Evolutionary conservation across 805 yeast species (phyloP).

Genomic region (Yarrowia sp.): DNA sequence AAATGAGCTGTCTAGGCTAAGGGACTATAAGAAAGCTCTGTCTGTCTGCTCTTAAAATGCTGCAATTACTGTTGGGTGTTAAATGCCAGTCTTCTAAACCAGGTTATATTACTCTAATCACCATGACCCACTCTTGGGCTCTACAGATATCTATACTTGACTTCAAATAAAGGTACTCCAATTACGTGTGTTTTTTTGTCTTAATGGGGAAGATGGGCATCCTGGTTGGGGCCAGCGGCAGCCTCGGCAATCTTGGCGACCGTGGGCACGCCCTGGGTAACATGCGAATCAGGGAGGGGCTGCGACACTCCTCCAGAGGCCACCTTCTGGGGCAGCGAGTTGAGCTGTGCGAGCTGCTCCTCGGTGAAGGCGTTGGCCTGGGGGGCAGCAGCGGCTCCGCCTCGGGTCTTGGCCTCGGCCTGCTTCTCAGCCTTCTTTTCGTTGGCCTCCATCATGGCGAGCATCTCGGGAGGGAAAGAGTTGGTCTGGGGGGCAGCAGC

Average conservation of each 20-base stretch:
- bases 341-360: slow-evolving; percentile 22
- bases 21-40: too few relatives aligned
- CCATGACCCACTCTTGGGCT: neutral
- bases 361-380: slow-evolving; percentile 25
- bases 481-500: slow-evolving; percentile 25
- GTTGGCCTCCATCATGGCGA: slow-evolving; percentile 19
- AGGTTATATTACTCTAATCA: too few relatives aligned
- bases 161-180: slow-evolving; percentile 18
- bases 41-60: too few relatives aligned
- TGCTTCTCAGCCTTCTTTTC: slow-evolving; percentile 5
- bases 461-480: slow-evolving; percentile 23
- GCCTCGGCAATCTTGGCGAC: slow-evolving; percentile 27
- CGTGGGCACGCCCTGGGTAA: slow-evolving; percentile 21
- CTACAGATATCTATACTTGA: neutral
- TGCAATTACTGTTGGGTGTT: too few relatives aligned
- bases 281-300: slow-evolving; percentile 17
- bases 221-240: slow-evolving; percentile 20
- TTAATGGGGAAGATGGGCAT: slow-evolving; percentile 25
- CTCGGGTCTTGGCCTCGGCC: slow-evolving; percentile 4
- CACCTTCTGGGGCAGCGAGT: slow-evolving; percentile 21
- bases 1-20: too few relatives aligned
- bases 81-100: too few relatives aligned
- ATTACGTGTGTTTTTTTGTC: slow-evolving; percentile 20
- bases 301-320: slow-evolving; percentile 4
- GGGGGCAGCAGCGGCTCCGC: neutral